Percentiles rank a stretch among this genome's conserved stretches.
Conservation (phyloP, 495 filamentous ascomycete genomes). For the Pseudoneurospora amorphoporcata region DNA sequence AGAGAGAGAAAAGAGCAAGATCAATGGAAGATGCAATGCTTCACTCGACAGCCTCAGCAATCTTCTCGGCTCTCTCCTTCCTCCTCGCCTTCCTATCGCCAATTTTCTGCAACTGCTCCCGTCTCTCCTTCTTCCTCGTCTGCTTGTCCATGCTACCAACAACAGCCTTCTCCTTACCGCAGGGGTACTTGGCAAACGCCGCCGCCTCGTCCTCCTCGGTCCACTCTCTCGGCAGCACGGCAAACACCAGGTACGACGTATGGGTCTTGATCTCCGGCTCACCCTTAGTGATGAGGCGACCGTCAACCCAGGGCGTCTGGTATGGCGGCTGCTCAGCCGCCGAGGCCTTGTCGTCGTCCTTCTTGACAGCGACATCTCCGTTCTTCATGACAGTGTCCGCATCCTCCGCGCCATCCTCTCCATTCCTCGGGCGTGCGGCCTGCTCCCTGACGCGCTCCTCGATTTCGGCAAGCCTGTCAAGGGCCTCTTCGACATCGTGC, state of each 20-base stretch:
- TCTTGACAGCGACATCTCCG: conserved; percentile 21
- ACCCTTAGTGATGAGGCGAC: conserved; percentile 63
- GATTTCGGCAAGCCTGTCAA: conserved; percentile 58
- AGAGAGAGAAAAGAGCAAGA: neutral
- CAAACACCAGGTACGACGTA: conserved; percentile 92
- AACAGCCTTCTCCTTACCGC: conserved; percentile 32
- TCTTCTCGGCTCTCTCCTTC: conserved; percentile 19
- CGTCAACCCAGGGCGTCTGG: conserved; percentile 41
- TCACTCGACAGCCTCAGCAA: conserved; percentile 5
- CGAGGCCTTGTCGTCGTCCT: neutral
- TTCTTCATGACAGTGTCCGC: conserved; percentile 13
- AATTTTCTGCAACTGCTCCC: conserved; percentile 26
- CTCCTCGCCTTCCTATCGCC: conserved; percentile 16
- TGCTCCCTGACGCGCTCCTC: conserved; percentile 53
- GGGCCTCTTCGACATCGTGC: conserved; percentile 65
- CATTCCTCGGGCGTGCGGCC: conserved; percentile 24
- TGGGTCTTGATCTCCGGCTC: conserved; percentile 90
- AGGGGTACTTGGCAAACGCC: conserved; percentile 51
- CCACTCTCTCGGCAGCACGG: conserved; percentile 79
- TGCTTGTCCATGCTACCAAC: conserved; percentile 44
- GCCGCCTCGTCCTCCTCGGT: conserved; percentile 67
- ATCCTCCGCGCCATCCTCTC: conserved; percentile 18
- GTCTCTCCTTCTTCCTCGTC: conserved; percentile 36
- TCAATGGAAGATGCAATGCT: neutral
- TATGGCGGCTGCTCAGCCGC: neutral